Conservation (phyloP, 2,329 filamentous ascomycete genomes). For the Lasiodiplodia gonubiensis region DNA sequence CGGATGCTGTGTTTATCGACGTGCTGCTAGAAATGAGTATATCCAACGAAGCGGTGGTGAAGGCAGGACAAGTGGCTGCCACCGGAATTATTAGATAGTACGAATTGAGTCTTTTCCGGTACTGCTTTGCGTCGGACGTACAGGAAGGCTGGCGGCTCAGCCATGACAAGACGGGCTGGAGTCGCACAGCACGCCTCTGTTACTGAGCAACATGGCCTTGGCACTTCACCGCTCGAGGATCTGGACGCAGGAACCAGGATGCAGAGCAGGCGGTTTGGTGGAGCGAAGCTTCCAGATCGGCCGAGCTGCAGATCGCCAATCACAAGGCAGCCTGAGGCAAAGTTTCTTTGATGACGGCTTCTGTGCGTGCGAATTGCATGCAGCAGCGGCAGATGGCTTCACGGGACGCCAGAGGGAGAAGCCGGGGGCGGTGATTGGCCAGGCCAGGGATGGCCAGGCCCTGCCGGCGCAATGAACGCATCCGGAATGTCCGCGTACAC, state of each 20-base stretch:
- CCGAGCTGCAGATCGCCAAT: constrained; percentile 21
- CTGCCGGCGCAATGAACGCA: constrained; percentile 10
- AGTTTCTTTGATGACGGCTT: background rate
- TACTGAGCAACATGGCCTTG: constrained; percentile 3
- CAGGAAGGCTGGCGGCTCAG: constrained; percentile 12
- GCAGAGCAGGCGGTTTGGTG: constrained; percentile 6
- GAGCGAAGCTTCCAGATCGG: constrained; percentile 25
- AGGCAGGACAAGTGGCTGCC: constrained; percentile 8
- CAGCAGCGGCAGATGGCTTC: background rate
- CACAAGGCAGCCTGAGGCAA: background rate
- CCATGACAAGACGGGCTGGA: constrained; percentile 10
- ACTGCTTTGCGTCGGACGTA: background rate
- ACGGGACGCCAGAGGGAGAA: constrained; percentile 17
- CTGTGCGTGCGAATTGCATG: constrained; percentile 20
- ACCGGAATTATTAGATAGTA: constrained; percentile 14
- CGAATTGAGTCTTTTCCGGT: background rate
- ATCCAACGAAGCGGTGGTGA: background rate
- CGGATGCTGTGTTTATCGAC: constrained; percentile 25
- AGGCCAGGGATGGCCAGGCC: background rate
- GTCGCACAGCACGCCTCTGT: constrained; percentile 20
- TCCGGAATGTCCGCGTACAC: constrained; percentile 23
- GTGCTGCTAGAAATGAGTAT: constrained; percentile 20
- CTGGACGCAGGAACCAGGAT: constrained; percentile 1
- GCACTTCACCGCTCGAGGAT: background rate
- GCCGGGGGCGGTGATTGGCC: constrained; percentile 14